These are phyloP conservation scores for Schizochytrium sp. DNA, from an alignment of 108 stramenopile genomes.

Conservation along the genomic window DNA sequence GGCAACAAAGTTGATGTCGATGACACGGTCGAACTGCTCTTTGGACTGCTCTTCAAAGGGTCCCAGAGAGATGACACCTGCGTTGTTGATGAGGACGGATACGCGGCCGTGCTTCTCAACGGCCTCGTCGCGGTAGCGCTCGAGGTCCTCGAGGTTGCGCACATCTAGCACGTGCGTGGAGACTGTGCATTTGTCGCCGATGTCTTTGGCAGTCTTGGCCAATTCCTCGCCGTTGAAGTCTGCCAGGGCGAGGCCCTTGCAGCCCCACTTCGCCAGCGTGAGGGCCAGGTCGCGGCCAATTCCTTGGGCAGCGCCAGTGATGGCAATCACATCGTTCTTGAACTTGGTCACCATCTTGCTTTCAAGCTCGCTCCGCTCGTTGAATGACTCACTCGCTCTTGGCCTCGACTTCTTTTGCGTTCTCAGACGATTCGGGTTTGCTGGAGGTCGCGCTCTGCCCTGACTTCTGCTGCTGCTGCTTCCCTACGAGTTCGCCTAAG, in stretches of 20 bases:
- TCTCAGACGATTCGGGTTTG: neutral
- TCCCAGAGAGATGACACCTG: neutral
- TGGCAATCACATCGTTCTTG: slow-evolving; percentile 2
- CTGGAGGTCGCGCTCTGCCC: neutral
- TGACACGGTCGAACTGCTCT: slow-evolving; percentile 14
- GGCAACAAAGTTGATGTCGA: slow-evolving; percentile 51
- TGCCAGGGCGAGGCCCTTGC: slow-evolving; percentile 18
- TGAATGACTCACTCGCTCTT: neutral
- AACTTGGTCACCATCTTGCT: neutral
- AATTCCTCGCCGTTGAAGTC: slow-evolving; percentile 9
- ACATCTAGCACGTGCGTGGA: slow-evolving; percentile 52
- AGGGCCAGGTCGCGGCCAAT: slow-evolving; percentile 16
- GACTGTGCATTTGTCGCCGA: slow-evolving; percentile 24
- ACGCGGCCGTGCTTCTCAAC: slow-evolving; percentile 5
- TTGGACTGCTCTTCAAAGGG: slow-evolving; percentile 54
- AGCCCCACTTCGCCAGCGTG: slow-evolving; percentile 33
- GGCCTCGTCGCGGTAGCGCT: slow-evolving; percentile 32
- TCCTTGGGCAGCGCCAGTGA: slow-evolving; percentile 46
- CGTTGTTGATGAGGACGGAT: slow-evolving; percentile 39
- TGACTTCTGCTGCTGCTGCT: too few species aligned
- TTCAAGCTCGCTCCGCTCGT: neutral
- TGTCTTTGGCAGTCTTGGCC: neutral
- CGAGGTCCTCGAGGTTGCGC: neutral
- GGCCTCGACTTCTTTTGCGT: neutral
- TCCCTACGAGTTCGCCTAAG: too few species aligned